Conservation (phyloP, 73 alveolate genomes). For the Effrenium voratum region DNA sequence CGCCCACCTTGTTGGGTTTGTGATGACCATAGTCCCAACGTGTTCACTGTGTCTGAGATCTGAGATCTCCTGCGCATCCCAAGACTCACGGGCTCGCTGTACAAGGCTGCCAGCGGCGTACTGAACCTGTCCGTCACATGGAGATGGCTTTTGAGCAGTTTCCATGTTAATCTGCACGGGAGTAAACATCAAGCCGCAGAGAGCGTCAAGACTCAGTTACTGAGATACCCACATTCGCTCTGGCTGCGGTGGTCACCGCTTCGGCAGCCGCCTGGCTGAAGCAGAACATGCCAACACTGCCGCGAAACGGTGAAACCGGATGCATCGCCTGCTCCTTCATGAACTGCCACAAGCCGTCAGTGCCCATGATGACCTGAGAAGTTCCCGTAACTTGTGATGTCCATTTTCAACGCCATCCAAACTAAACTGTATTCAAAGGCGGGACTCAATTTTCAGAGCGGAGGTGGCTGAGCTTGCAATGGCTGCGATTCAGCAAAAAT, state of each 20-base stretch:
- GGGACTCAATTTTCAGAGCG: too few species aligned
- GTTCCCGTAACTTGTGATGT: not conserved
- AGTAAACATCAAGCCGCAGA: not conserved
- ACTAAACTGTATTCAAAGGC: not conserved
- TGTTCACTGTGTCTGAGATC: not conserved
- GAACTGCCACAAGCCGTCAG: constrained; percentile 22
- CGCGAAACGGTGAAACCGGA: not conserved
- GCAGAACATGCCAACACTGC: not conserved
- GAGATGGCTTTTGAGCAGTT: too few species aligned
- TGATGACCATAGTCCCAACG: not conserved
- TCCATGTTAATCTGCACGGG: not conserved
- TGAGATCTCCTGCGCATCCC: not conserved
- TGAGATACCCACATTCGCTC: not conserved
- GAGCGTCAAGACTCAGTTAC: not conserved
- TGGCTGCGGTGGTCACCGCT: not conserved
- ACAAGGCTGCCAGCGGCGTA: constrained; percentile 35
- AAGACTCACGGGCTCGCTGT: constrained; percentile 5
- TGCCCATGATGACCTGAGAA: constrained; percentile 19
- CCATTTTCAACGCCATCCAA: not conserved
- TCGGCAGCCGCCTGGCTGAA: not conserved
- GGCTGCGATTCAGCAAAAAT: not conserved
- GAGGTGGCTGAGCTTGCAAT: not conserved
- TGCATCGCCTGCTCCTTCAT: not conserved
- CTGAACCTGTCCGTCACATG: constrained; percentile 33
- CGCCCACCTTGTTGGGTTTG: not conserved